Conservation (phyloP, 139 green algal genomes). For the Chlamydomonas urium region DNA sequence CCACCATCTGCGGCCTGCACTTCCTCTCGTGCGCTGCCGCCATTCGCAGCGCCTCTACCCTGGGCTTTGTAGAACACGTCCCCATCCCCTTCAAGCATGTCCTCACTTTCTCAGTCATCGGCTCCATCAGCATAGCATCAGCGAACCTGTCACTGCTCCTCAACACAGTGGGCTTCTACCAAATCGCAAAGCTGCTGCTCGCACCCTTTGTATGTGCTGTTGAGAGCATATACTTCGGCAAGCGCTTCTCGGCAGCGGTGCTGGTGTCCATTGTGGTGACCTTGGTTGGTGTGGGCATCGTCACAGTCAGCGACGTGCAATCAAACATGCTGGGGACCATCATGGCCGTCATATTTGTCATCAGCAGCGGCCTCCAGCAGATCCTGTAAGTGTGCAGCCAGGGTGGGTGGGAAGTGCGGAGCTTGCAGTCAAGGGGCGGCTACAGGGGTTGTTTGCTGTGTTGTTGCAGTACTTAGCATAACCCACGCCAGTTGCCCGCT, state of each 20-base stretch:
- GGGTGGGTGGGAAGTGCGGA: too few species aligned
- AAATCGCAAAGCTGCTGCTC: constrained; percentile 90
- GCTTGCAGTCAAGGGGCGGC: too few species aligned
- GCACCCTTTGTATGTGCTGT: constrained; percentile 82
- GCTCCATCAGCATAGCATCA: constrained; percentile 45
- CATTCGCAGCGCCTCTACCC: constrained; percentile 17
- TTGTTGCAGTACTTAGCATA: too few species aligned
- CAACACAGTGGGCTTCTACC: constrained; percentile 33
- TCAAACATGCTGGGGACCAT: constrained; percentile 51
- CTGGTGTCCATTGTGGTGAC: constrained; percentile 62
- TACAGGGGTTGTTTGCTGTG: too few species aligned
- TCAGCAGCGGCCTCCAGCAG: constrained; percentile 84
- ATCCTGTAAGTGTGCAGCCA: constrained; percentile 78
- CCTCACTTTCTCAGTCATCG: constrained; percentile 44
- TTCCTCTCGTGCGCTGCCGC: constrained; percentile 37
- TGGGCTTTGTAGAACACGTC: constrained; percentile 12
- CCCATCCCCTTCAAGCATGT: constrained; percentile 17
- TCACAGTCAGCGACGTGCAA: constrained; percentile 71
- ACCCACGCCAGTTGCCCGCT: too few species aligned
- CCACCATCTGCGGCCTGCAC: constrained; percentile 48
- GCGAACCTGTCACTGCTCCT: constrained; percentile 46
- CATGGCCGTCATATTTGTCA: constrained; percentile 67
- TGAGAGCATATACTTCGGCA: constrained; percentile 70
- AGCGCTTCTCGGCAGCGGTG: constrained; percentile 50
- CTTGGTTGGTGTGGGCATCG: constrained; percentile 70